A percentile compares a stretch with the other conserved stretches of the same genome.
Conservation (phyloP, 2,329 filamentous ascomycete genomes). For the Tolypocladium ovalisporum region DNA sequence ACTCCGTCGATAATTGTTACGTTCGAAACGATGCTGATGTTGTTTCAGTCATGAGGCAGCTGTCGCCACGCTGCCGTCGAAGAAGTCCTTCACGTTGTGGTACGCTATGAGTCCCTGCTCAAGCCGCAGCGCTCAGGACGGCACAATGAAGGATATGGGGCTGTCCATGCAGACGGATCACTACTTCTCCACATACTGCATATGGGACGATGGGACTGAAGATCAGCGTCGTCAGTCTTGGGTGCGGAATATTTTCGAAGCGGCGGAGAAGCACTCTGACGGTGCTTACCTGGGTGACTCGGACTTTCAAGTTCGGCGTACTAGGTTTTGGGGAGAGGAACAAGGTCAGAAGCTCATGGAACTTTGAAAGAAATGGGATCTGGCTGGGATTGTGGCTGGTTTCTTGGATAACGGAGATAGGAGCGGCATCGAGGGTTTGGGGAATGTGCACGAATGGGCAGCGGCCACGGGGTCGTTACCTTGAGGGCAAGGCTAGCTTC, state of each 20-base stretch:
- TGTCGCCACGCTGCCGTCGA: background rate
- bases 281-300: background rate
- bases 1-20: background rate
- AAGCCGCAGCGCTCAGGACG: background rate
- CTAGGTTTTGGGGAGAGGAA: background rate
- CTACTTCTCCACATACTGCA: background rate
- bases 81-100: background rate
- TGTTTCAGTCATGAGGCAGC: background rate
- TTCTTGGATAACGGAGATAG: background rate
- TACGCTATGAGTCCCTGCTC: background rate
- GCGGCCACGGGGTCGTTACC: background rate
- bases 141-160: background rate
- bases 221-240: background rate
- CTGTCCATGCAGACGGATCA: background rate
- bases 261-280: background rate
- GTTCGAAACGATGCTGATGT: background rate
- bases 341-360: background rate
- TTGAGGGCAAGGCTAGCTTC: background rate
- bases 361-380: background rate
- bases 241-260: background rate
- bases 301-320: background rate
- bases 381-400: background rate
- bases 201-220: background rate
- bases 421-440: background rate
- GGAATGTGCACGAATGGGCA: background rate